Conservation (phyloP, 1,139 yeast genomes). For the Sugiyamaella grinbergsii region DNA sequence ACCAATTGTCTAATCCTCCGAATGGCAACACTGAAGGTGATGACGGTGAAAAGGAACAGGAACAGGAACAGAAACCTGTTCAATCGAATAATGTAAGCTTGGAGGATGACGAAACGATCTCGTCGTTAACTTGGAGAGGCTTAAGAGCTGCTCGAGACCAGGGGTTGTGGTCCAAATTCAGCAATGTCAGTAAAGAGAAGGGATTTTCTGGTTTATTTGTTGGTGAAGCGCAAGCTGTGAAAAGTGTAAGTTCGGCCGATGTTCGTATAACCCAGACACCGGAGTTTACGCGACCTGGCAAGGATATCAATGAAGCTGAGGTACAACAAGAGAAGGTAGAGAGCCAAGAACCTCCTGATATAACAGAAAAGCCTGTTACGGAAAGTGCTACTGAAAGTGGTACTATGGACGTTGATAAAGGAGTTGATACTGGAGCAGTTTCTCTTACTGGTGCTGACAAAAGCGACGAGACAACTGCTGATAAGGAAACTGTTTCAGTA, state of each 20-base stretch:
- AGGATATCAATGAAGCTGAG: no score
- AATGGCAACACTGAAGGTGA: conserved; percentile 18
- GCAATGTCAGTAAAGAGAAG: conserved; percentile 28
- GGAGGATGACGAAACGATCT: conserved; percentile 18
- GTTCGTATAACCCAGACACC: not conserved
- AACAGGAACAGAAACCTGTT: not conserved
- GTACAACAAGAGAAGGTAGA: no score
- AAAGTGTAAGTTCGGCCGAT: not conserved
- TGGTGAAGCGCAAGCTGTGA: not conserved
- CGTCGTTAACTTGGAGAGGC: conserved; percentile 41
- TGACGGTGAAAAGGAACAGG: conserved; percentile 2
- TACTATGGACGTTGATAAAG: no score
- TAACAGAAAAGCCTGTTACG: no score
- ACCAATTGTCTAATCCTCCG: not conserved
- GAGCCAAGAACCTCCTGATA: no score
- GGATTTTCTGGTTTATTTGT: conserved; percentile 38
- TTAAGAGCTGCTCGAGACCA: conserved; percentile 40
- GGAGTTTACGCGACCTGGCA: not conserved
- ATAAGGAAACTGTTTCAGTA: not conserved
- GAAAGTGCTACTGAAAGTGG: not conserved
- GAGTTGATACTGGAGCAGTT: no score
- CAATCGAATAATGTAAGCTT: not conserved
- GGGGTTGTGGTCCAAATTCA: conserved; percentile 39
- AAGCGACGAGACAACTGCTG: no score
- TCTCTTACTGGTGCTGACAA: not conserved